Percentiles rank a stretch among this genome's conserved stretches.
Conservation (phyloP, 345 rosid genomes). For the Eucalyptus virginea region DNA sequence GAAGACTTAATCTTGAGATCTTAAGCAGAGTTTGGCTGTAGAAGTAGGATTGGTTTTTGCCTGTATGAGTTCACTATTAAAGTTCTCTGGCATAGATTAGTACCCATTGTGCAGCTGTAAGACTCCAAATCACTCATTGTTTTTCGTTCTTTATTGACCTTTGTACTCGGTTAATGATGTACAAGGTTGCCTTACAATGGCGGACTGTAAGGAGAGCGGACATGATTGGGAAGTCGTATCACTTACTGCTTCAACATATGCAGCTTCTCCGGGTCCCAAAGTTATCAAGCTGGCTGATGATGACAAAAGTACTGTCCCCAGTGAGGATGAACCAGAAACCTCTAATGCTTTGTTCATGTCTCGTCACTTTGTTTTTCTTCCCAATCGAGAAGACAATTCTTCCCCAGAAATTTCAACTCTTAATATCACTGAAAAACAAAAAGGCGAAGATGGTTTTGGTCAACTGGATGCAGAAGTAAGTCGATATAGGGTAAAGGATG, state of each 20-base stretch:
- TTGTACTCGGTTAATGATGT: neutral
- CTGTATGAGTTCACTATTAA: neutral
- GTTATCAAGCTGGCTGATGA: conserved; percentile 28
- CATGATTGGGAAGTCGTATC: conserved; percentile 96
- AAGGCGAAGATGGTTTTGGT: conserved; percentile 21
- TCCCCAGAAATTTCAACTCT: conserved; percentile 20
- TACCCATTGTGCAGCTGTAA: neutral
- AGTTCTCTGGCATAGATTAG: neutral
- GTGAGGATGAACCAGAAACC: conserved; percentile 34
- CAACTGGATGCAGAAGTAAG: conserved; percentile 23
- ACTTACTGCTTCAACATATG: conserved; percentile 87
- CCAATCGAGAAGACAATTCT: conserved; percentile 55
- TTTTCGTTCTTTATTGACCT: neutral
- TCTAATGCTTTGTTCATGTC: conserved; percentile 69
- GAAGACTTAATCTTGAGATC: neutral
- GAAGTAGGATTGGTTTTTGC: neutral
- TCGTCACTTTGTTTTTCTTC: conserved; percentile 69
- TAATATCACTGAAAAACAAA: conserved; percentile 11
- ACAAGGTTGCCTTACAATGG: neutral
- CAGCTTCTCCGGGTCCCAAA: conserved; percentile 76
- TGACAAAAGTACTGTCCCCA: conserved; percentile 8
- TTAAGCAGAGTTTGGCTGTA: neutral
- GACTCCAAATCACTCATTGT: neutral
- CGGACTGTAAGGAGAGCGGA: conserved; percentile 33
- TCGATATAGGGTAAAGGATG: conserved; percentile 41